Percentiles rank a stretch among this genome's conserved stretches.
These are phyloP conservation scores for Cymbopogon flexuosus DNA, from an alignment of 202 grass and related monocot species.

Conservation along the genomic window DNA sequence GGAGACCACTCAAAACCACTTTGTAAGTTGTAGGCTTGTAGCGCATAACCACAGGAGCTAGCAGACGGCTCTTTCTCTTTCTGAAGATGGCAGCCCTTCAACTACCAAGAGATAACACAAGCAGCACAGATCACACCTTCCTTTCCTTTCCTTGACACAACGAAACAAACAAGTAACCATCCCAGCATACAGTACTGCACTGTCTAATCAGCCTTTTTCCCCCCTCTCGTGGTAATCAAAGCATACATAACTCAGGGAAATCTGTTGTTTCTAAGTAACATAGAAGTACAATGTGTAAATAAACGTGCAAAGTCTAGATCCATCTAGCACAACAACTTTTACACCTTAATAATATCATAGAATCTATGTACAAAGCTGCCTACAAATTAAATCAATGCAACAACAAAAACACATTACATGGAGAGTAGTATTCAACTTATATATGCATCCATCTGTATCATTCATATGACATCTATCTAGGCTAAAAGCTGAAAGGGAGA, in stretches of 20 bases:
- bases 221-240: not conserved
- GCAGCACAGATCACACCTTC: not conserved
- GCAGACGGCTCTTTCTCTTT: not conserved
- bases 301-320: not conserved
- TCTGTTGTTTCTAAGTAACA: not conserved
- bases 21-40: not conserved
- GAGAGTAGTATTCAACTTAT: not conserved
- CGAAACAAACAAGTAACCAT: not conserved
- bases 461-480: not conserved
- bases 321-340: not conserved
- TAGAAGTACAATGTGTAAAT: not conserved
- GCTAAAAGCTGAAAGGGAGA: not conserved
- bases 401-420: not conserved
- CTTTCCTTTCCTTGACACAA: not conserved
- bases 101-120: slow-evolving; percentile 10
- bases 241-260: not conserved
- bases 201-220: not conserved
- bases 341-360: not conserved
- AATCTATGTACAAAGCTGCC: slow-evolving; percentile 23
- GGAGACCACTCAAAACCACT: not conserved
- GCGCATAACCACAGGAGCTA: not conserved
- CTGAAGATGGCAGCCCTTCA: slow-evolving; percentile 28
- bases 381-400: not conserved
- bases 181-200: not conserved
- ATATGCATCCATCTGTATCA: slow-evolving; percentile 18